A percentile compares a stretch with the other conserved stretches of the same genome.
Evolutionary conservation across 257 asterid genomes (phyloP).

Genomic region (Solanum pinnatisectum): DNA sequence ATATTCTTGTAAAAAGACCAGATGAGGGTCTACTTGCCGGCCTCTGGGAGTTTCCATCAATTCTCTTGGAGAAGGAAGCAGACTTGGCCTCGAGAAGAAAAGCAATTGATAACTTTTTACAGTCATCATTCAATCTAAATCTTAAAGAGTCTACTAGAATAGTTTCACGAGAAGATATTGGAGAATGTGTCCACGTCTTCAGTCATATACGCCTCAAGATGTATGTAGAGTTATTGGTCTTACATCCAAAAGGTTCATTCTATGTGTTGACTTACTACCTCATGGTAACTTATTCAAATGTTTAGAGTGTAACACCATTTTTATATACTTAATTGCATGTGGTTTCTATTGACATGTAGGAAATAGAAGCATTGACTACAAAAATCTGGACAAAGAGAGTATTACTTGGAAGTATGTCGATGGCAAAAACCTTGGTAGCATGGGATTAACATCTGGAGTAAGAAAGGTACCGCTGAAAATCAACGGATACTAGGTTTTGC

Average conservation of each 20-base stretch:
- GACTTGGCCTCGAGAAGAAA: constrained; percentile 51
- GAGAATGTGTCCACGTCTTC: constrained; percentile 70
- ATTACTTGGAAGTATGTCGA: constrained; percentile 69
- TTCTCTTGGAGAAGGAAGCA: constrained; percentile 57
- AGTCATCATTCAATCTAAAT: constrained; percentile 55
- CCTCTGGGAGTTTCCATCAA: constrained; percentile 98
- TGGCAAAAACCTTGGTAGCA: constrained; percentile 42
- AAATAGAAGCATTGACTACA: constrained; percentile 17
- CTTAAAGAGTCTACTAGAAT: constrained; percentile 36
- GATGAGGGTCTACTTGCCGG: constrained; percentile 90
- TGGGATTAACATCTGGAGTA: constrained; percentile 94
- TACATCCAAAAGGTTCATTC: constrained; percentile 44
- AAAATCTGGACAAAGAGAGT: constrained; percentile 20
- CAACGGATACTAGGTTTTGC: not conserved
- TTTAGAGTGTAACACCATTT: not conserved
- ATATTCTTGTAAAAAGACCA: constrained; percentile 83
- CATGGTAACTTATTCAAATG: not conserved
- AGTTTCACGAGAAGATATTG: constrained; percentile 75
- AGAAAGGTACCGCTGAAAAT: constrained; percentile 56
- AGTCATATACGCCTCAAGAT: constrained; percentile 89
- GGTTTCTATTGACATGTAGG: constrained; percentile 34
- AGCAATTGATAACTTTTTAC: constrained; percentile 48
- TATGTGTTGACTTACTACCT: not conserved
- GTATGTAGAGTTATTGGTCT: constrained; percentile 64
- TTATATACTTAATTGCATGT: not conserved